Base-by-base conservation (phyloP, 495 filamentous ascomycete species). In the Sporormia fimetaria region DNA sequence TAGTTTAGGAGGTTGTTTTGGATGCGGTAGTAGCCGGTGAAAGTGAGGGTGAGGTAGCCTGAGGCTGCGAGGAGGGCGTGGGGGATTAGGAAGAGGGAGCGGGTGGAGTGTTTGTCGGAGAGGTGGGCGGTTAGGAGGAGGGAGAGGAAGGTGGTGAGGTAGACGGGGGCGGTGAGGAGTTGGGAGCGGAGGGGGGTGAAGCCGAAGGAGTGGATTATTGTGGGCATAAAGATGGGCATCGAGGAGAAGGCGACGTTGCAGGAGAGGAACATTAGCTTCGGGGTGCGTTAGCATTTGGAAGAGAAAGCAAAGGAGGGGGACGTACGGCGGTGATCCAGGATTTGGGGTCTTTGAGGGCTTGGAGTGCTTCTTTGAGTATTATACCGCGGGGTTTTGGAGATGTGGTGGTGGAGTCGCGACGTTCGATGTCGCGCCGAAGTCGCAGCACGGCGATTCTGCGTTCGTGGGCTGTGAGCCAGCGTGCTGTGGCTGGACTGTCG, bases 211-310 rank as follows among this genome's bases (percentile, higher is more conserved):
- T 71, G 65, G 12, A 87, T 66, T 52, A 92, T 86, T 10, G 80
- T 80, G 0, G 86, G 86, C 0, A 94, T 67, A 52, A 92, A 94
- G 4, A 90, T 81, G 0, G 86, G 83, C 12, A 94, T 71, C 6
- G 81, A 86, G 20, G 80, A 76, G 60, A 88, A 93, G 39, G 80
- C 71, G 29, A 75, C 72, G 37, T 75, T 75, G 59, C 71, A 75
- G 57, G 63, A 68, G 40, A 73, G 71, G 53, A 73, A 74, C 68
- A 73, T 74, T 15, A 73, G 57, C 69, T 73, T 42, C 5, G n/a
- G 12, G 22, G 12, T 2, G 20, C 23, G 24, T 40, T 33, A 40
- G 37, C 20, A 14, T 29, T 44, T 31, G 18, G 34, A n/a, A 32
- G 1, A 16, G 6, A 22, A 22, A 30, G 14, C 29, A 33, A 26